These are phyloP conservation scores for Penicillium robsamsonii DNA, from an alignment of 495 filamentous ascomycete species.

Conservation along the genomic window DNA sequence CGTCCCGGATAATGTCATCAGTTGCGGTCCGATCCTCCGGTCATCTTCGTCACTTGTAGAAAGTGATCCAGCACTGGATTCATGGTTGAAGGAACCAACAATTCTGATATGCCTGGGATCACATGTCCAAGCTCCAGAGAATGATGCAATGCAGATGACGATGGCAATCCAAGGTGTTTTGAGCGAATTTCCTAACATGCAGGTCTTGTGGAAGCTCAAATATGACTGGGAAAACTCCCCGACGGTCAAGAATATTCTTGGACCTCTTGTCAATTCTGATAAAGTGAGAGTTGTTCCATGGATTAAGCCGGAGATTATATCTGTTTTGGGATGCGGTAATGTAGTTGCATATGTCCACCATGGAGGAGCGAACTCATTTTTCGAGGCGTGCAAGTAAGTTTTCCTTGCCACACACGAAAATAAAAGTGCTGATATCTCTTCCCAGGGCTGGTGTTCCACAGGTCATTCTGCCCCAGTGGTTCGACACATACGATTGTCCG, in stretches of 20 bases:
- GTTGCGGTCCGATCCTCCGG: conserved; percentile 48
- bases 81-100: conserved; percentile 48
- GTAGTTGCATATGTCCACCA: conserved; percentile 52
- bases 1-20: conserved; percentile 43
- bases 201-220: conserved; percentile 51
- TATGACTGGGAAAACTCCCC: conserved; percentile 25
- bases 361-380: conserved; percentile 53
- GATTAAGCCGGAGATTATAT: conserved; percentile 47
- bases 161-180: conserved; percentile 33
- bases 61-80: conserved; percentile 39
- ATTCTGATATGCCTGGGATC: conserved; percentile 53
- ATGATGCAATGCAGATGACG: conserved; percentile 39
- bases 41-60: conserved; percentile 32
- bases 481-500: conserved; percentile 51
- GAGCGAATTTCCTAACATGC: conserved; percentile 29
- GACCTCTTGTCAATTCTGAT: conserved; percentile 18
- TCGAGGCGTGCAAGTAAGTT: conserved; percentile 51
- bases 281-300: conserved; percentile 36
- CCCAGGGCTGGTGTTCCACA: conserved; percentile 49
- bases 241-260: conserved; percentile 16
- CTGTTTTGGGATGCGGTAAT: conserved; percentile 44
- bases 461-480: conserved; percentile 50
- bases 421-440: conserved; percentile 4
- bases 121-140: conserved; percentile 34
- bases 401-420: too few species aligned